A percentile compares a stretch with the other conserved stretches of the same genome.
phyloP scores from a whole-genome alignment of 768 basidiomycete species.

The Boletellus sp. region DNA sequence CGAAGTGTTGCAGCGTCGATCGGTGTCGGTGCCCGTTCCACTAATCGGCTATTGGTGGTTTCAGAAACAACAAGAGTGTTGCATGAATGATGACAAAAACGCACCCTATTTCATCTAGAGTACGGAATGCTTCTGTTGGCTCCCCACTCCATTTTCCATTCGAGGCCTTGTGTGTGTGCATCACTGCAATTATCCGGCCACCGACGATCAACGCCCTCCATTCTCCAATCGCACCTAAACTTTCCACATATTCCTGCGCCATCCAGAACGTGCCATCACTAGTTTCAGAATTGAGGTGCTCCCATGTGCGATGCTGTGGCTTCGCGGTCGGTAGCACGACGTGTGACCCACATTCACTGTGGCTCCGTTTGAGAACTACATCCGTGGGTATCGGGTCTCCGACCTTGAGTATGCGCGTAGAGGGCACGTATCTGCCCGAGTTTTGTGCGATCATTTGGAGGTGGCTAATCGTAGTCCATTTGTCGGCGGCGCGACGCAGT shows the following conservation, averaged over 20 bases:
- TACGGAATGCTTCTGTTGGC: neutral
- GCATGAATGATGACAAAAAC: neutral
- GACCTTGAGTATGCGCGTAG: neutral
- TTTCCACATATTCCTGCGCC: conserved; percentile 1
- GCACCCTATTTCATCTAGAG: neutral
- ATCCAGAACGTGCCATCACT: neutral
- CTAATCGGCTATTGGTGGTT: neutral
- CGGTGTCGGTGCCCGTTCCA: neutral
- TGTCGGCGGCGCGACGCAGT: neutral
- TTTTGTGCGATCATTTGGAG: neutral
- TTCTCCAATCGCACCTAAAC: neutral
- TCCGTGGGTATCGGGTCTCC: neutral
- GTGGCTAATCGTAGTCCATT: neutral
- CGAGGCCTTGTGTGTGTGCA: neutral
- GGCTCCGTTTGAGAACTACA: neutral
- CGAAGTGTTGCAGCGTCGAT: neutral
- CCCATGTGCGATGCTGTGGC: neutral
- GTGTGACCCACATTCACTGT: neutral
- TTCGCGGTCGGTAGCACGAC: neutral
- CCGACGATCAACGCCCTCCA: conserved; percentile 3
- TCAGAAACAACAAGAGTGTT: neutral
- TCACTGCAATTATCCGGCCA: neutral
- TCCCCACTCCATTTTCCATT: neutral
- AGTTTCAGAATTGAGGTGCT: neutral
- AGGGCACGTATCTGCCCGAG: no score